Percentiles rank a stretch among this genome's conserved stretches.
These are phyloP conservation scores for Setaria viridis DNA, from an alignment of 202 grass and related monocot genomes.

Conservation along the genomic window DNA sequence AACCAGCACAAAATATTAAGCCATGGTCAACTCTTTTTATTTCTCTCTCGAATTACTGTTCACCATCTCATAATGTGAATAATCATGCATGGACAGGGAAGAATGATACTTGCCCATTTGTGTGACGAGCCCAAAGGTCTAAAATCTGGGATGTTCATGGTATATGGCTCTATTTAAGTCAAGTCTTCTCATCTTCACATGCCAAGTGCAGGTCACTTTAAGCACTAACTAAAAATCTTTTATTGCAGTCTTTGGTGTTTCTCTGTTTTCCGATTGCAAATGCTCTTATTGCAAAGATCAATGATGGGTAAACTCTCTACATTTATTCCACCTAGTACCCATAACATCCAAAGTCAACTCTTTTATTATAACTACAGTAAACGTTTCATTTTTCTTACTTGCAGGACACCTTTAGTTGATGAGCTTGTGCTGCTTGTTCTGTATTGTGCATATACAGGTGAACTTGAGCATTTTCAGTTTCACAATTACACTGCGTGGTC, in stretches of 20 bases:
- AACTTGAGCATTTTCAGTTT: constrained; percentile 11
- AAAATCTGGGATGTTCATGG: constrained; percentile 99
- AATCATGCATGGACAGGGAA: constrained; percentile 72
- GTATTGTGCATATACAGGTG: constrained; percentile 81
- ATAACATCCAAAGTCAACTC: neutral
- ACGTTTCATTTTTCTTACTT: constrained; percentile 28
- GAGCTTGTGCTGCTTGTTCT: constrained; percentile 80
- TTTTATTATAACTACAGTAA: constrained; percentile 29
- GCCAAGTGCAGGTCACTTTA: neutral
- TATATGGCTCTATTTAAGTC: constrained; percentile 44
- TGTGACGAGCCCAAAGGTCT: constrained; percentile 94
- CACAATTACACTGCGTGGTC: neutral
- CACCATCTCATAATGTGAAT: constrained; percentile 39
- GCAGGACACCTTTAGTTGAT: constrained; percentile 79
- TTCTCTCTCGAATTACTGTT: constrained; percentile 24
- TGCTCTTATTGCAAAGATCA: constrained; percentile 88
- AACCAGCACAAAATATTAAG: neutral
- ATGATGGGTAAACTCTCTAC: constrained; percentile 67
- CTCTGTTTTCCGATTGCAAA: constrained; percentile 88
- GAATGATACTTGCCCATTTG: constrained; percentile 98
- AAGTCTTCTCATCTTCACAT: constrained; percentile 28
- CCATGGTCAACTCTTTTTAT: constrained; percentile 22
- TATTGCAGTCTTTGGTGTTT: constrained; percentile 82
- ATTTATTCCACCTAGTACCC: neutral
- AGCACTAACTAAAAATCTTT: constrained; percentile 17